These are phyloP conservation scores for Leccinum aurantiacum DNA, from an alignment of 768 basidiomycete species.

Conservation along the genomic window DNA sequence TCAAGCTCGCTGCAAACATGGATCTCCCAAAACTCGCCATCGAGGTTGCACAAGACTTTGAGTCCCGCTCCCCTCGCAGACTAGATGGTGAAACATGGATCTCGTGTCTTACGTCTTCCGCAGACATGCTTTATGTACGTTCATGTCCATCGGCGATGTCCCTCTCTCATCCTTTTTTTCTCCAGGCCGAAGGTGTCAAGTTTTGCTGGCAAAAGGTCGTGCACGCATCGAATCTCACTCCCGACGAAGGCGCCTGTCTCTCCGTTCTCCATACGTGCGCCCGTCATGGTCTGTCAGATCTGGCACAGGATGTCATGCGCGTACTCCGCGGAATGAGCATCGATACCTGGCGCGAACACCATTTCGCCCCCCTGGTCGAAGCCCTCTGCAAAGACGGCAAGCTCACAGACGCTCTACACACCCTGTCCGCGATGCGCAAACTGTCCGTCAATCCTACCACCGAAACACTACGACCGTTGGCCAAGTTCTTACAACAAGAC, in stretches of 20 bases:
- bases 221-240: slow-evolving; percentile 49
- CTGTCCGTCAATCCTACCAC: slow-evolving; percentile 48
- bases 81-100: slow-evolving; percentile 62
- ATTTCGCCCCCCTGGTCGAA: slow-evolving; percentile 76
- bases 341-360: slow-evolving; percentile 60
- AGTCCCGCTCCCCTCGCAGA: slow-evolving; percentile 51
- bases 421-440: slow-evolving; percentile 59
- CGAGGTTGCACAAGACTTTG: slow-evolving; percentile 65
- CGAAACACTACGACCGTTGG: slow-evolving; percentile 55
- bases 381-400: slow-evolving; percentile 60
- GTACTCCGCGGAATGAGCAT: slow-evolving; percentile 50
- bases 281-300: slow-evolving; percentile 65
- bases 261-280: slow-evolving; percentile 72
- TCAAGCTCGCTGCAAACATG: slow-evolving; percentile 51
- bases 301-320: slow-evolving; percentile 66
- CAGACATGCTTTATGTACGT: slow-evolving; percentile 68
- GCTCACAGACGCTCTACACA: slow-evolving; percentile 61
- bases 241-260: slow-evolving; percentile 74
- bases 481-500: slow-evolving; percentile 45
- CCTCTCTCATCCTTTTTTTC: not conserved
- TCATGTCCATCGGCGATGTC: not conserved
- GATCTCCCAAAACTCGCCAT: slow-evolving; percentile 67
- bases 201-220: slow-evolving; percentile 63
- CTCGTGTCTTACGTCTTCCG: slow-evolving; percentile 62
- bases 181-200: slow-evolving; percentile 65